Evolutionary conservation across 1,139 yeast species (phyloP).

Genomic region (Hemisphaericaspora xylofermentans): DNA sequence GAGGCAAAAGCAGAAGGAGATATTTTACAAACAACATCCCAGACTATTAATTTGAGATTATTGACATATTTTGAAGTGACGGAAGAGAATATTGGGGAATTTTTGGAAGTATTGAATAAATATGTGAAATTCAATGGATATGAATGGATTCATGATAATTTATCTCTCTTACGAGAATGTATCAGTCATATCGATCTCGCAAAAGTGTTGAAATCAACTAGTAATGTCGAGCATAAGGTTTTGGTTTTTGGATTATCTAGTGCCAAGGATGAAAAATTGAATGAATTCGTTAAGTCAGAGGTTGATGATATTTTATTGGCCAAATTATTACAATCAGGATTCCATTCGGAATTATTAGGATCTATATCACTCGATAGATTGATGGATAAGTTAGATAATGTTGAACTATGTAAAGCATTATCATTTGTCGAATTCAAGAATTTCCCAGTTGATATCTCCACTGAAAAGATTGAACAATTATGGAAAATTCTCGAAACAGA

Average conservation of each 20-base stretch:
- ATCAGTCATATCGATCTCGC: background rate
- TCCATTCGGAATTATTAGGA: conserved; percentile 4
- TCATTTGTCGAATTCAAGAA: conserved; percentile 8
- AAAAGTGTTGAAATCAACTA: background rate
- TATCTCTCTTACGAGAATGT: conserved; percentile 18
- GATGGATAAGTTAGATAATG: conserved; percentile 7
- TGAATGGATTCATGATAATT: conserved; percentile 33
- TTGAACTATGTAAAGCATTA: conserved; percentile 11
- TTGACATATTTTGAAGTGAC: conserved; percentile 32
- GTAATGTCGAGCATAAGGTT: conserved; percentile 10
- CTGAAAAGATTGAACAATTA: conserved; percentile 8
- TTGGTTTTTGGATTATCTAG: conserved; percentile 7
- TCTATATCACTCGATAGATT: conserved; percentile 3
- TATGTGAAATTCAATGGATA: conserved; percentile 46
- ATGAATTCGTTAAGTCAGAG: background rate
- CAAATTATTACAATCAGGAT: conserved; percentile 21
- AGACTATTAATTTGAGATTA: conserved; percentile 49
- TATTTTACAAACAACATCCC: conserved; percentile 50
- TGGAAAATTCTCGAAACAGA: conserved; percentile 25
- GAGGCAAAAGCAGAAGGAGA: conserved; percentile 61
- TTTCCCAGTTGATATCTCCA: background rate
- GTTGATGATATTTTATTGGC: conserved; percentile 17
- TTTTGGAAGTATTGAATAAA: conserved; percentile 34
- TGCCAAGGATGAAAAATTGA: background rate
- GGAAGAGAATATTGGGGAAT: conserved; percentile 18